Evolutionary conservation across 352 stramenopile genomes (phyloP).

Genomic region (Phytophthora litchii): DNA sequence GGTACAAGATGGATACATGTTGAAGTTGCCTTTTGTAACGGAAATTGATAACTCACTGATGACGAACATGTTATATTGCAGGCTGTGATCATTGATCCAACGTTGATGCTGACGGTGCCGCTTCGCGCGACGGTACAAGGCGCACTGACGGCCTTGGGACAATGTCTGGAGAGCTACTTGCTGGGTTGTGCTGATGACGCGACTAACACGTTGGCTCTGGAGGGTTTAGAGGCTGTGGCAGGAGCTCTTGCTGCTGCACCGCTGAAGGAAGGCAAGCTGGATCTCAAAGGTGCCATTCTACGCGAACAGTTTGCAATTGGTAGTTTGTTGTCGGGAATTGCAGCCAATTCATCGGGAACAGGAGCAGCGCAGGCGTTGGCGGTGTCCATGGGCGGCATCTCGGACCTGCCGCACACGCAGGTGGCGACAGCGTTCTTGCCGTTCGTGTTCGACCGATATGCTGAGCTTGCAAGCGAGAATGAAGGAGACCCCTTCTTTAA

Average conservation of each 20-base stretch:
- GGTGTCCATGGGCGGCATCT: conserved; percentile 71
- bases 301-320: conserved; percentile 60
- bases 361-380: conserved; percentile 60
- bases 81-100: conserved; percentile 73
- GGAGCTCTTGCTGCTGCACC: conserved; percentile 53
- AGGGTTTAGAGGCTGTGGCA: conserved; percentile 65
- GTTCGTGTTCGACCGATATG: conserved; percentile 73
- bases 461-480: conserved; percentile 57
- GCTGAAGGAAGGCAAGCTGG: conserved; percentile 64
- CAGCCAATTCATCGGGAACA: conserved; percentile 57
- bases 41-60: too few species aligned
- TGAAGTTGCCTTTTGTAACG: conserved; percentile 20
- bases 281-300: conserved; percentile 61
- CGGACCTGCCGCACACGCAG: conserved; percentile 67
- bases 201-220: conserved; percentile 51
- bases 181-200: conserved; percentile 49
- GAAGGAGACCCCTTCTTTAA: conserved; percentile 74
- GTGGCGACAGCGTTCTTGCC: conserved; percentile 64
- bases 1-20: conserved; percentile 20
- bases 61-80: conserved; percentile 21
- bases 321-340: conserved; percentile 63
- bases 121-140: conserved; percentile 60
- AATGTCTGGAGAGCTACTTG: conserved; percentile 81
- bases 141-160: conserved; percentile 62
- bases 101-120: conserved; percentile 67